A percentile compares a stretch with the other conserved stretches of the same genome.
Conservation (phyloP, 2,329 filamentous ascomycete species). For the Botrytis sinoallii region DNA sequence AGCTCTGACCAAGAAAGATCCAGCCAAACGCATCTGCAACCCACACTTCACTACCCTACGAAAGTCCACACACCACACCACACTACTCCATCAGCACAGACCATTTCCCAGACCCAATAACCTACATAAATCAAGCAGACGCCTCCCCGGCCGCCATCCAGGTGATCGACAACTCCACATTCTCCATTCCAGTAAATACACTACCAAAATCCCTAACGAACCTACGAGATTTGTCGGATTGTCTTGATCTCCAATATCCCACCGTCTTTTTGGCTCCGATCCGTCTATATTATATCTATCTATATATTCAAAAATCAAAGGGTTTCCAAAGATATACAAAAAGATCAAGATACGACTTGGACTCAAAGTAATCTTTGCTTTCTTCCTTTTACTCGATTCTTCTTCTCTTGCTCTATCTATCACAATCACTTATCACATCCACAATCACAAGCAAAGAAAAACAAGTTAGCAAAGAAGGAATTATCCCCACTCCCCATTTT, state of each 20-base stretch:
- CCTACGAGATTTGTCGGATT: neutral
- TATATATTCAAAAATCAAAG: neutral
- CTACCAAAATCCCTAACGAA: neutral
- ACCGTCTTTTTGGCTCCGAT: neutral
- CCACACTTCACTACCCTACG: conserved; percentile 29
- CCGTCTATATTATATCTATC: neutral
- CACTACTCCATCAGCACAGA: conserved; percentile 24
- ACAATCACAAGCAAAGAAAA: neutral
- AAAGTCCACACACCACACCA: conserved; percentile 18
- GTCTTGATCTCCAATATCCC: neutral
- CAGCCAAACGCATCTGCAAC: conserved; percentile 5
- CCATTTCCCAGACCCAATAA: conserved; percentile 33
- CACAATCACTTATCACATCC: neutral
- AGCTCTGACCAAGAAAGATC: conserved; percentile 14
- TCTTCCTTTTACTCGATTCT: neutral
- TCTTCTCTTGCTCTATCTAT: neutral
- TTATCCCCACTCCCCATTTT: conserved; percentile 1
- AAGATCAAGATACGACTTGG: neutral
- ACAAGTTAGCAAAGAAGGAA: neutral
- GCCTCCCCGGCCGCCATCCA: conserved; percentile 40
- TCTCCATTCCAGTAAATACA: conserved; percentile 24
- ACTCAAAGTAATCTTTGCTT: neutral
- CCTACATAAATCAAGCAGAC: conserved; percentile 37
- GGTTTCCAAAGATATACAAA: neutral
- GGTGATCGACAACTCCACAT: conserved; percentile 42